Percentiles rank a stretch among this genome's conserved stretches.
phyloP scores from a whole-genome alignment of 2,329 filamentous ascomycete species.

The Penicillium capsulatum region DNA sequence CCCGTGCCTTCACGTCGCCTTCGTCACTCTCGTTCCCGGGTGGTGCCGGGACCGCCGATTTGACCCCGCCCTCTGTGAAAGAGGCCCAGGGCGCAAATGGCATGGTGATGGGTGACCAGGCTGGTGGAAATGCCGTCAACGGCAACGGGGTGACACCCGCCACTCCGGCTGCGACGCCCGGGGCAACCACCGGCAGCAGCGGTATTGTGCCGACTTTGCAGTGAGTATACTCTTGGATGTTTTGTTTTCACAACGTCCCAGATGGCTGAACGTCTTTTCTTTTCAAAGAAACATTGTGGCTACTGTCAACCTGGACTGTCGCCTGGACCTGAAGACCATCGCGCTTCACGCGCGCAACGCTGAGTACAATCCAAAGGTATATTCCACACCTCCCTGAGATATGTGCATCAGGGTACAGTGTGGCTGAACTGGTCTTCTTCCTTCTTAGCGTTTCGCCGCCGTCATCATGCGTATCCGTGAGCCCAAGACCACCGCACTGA shows the following conservation, averaged over 20 bases:
- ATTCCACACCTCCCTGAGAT: slow-evolving; percentile 33
- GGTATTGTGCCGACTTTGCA: slow-evolving; percentile 91
- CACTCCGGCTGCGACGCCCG: slow-evolving; percentile 85
- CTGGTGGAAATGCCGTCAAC: slow-evolving; percentile 56
- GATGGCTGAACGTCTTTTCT: slow-evolving; percentile 47
- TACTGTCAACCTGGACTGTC: slow-evolving; percentile 96
- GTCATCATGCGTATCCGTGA: slow-evolving; percentile 99
- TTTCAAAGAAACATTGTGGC: slow-evolving; percentile 99
- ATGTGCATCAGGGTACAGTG: slow-evolving; percentile 36
- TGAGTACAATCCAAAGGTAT: slow-evolving; percentile 97
- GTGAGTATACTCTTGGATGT: slow-evolving; percentile 68
- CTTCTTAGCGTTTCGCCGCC: slow-evolving; percentile 84
- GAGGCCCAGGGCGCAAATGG: slow-evolving; percentile 52
- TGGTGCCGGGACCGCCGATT: slow-evolving; percentile 61
- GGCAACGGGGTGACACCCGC: slow-evolving; percentile 79
- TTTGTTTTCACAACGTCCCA: slow-evolving; percentile 10
- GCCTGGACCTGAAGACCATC: slow-evolving; percentile 97
- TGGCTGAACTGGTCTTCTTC: slow-evolving; percentile 44
- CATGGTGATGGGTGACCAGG: slow-evolving; percentile 50
- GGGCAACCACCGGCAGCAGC: slow-evolving; percentile 74
- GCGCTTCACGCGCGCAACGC: slow-evolving; percentile 96
- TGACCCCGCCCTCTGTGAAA: slow-evolving; percentile 75
- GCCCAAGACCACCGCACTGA: slow-evolving; percentile 94
- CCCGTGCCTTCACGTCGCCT: slow-evolving; percentile 90
- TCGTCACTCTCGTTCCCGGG: slow-evolving; percentile 89